A percentile compares a stretch with the other conserved stretches of the same genome.
These are phyloP conservation scores for Chlorella variabilis DNA, from an alignment of 163 green algal species.

Conservation along the genomic window DNA sequence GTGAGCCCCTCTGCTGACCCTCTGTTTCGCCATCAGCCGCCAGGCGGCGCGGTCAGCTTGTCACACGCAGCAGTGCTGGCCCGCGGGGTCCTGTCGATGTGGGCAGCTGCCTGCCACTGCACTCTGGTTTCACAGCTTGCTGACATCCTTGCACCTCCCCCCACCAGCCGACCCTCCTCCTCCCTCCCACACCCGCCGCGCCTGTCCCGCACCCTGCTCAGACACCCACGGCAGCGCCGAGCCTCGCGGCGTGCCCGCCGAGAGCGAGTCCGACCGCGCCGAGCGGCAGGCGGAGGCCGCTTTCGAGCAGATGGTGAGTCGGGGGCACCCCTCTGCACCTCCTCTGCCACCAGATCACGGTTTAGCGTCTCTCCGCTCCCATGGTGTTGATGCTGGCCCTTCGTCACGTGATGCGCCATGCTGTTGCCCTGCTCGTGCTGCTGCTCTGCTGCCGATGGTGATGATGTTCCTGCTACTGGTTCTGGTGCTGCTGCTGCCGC, in stretches of 20 bases:
- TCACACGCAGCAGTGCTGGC: too few relatives aligned
- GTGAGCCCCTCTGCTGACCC: constrained; percentile 4
- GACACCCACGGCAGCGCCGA: constrained; percentile 19
- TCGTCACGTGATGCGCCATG: too few relatives aligned
- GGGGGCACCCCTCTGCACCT: background rate
- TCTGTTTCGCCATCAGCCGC: background rate
- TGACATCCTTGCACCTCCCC: too few relatives aligned
- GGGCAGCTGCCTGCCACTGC: too few relatives aligned
- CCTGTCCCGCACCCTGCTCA: background rate
- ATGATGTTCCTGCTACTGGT: too few relatives aligned
- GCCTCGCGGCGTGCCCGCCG: constrained; percentile 2
- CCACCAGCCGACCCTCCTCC: too few relatives aligned
- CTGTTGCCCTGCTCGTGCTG: background rate
- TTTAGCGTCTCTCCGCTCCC: too few relatives aligned
- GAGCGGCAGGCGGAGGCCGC: constrained; percentile 3
- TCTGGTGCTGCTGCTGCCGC: background rate
- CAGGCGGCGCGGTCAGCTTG: too few relatives aligned
- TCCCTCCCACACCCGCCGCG: too few relatives aligned
- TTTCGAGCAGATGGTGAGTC: constrained; percentile 17
- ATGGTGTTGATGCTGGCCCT: background rate
- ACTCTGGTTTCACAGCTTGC: too few relatives aligned
- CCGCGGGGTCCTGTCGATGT: too few relatives aligned
- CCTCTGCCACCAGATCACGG: background rate
- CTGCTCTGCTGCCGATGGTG: too few relatives aligned
- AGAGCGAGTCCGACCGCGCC: constrained; percentile 5